Conservation (phyloP, 2,329 filamentous ascomycete species). For the Geosmithia flava region DNA sequence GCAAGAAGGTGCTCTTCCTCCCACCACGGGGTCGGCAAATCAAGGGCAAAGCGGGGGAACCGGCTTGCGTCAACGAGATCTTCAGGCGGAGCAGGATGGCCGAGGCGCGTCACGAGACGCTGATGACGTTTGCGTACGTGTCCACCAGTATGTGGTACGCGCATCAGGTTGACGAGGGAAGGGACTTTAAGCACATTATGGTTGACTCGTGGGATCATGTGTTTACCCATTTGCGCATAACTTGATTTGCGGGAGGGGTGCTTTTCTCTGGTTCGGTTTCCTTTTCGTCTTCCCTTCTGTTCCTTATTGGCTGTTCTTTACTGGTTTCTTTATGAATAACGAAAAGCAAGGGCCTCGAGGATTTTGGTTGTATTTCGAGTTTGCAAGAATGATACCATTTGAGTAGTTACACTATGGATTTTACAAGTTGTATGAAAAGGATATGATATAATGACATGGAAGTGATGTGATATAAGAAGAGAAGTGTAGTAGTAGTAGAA, state of each 20-base stretch:
- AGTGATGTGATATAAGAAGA: no score
- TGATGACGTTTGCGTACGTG: constrained; percentile 23
- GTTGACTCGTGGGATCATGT: constrained; percentile 27
- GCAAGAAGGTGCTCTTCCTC: constrained; percentile 29
- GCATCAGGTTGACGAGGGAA: constrained; percentile 30
- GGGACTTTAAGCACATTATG: constrained; percentile 34
- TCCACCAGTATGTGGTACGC: constrained; percentile 41
- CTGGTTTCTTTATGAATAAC: no score
- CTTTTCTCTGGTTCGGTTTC: not conserved
- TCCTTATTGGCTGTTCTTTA: not conserved
- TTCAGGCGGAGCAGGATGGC: constrained; percentile 19
- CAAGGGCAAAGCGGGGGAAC: constrained; percentile 1
- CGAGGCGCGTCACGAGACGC: not conserved
- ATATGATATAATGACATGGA: no score
- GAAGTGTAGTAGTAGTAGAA: not conserved
- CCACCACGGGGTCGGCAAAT: constrained; percentile 21
- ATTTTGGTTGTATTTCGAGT: not conserved
- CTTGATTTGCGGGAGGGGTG: not conserved
- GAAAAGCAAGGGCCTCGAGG: not conserved
- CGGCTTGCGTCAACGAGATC: constrained; percentile 28
- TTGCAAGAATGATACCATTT: no score
- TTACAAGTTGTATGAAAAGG: no score
- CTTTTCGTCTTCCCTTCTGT: no score
- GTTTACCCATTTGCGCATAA: not conserved
- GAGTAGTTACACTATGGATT: no score